Evolutionary conservation across 2,329 filamentous ascomycete species (phyloP).

Genomic region (Colletotrichum zoysiae): DNA sequence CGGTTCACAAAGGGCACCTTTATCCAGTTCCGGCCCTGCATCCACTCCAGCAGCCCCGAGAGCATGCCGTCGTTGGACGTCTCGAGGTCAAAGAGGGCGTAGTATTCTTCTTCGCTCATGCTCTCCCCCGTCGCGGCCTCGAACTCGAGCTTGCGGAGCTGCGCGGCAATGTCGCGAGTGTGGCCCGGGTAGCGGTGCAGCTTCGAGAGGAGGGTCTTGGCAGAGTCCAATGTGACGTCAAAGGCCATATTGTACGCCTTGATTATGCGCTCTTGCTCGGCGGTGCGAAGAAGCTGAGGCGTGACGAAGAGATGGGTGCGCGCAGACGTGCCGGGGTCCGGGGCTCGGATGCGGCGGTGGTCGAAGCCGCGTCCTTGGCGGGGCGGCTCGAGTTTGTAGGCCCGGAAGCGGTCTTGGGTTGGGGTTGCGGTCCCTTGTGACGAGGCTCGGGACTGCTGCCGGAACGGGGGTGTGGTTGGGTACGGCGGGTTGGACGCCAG

Average conservation of each 20-base stretch:
- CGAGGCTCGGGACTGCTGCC: not conserved
- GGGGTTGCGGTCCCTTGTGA: not conserved
- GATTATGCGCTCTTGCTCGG: not conserved
- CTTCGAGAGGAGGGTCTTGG: slow-evolving; percentile 5
- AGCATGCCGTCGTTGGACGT: slow-evolving; percentile 40
- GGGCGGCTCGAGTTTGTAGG: slow-evolving; percentile 13
- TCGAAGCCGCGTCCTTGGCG: slow-evolving; percentile 26
- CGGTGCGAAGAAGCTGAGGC: slow-evolving; percentile 4
- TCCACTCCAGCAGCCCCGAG: slow-evolving; percentile 36
- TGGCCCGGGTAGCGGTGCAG: slow-evolving; percentile 25
- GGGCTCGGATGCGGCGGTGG: not conserved
- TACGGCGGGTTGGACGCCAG: not conserved
- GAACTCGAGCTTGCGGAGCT: slow-evolving; percentile 30
- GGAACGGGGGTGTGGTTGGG: not conserved
- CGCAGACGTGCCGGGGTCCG: not conserved
- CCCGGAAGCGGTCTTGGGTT: not conserved
- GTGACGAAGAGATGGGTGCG: slow-evolving; percentile 25
- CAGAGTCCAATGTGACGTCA: not conserved
- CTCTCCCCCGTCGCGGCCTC: slow-evolving; percentile 34
- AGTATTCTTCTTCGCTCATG: slow-evolving; percentile 32
- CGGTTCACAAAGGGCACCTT: slow-evolving; percentile 37
- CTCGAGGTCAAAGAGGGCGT: slow-evolving; percentile 37
- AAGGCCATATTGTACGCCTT: slow-evolving; percentile 12
- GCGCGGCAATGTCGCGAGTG: slow-evolving; percentile 29
- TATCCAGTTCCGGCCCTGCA: slow-evolving; percentile 32